Base-by-base conservation (phyloP, 2,329 filamentous ascomycete species). In the Chaetomiaceae sp. region DNA sequence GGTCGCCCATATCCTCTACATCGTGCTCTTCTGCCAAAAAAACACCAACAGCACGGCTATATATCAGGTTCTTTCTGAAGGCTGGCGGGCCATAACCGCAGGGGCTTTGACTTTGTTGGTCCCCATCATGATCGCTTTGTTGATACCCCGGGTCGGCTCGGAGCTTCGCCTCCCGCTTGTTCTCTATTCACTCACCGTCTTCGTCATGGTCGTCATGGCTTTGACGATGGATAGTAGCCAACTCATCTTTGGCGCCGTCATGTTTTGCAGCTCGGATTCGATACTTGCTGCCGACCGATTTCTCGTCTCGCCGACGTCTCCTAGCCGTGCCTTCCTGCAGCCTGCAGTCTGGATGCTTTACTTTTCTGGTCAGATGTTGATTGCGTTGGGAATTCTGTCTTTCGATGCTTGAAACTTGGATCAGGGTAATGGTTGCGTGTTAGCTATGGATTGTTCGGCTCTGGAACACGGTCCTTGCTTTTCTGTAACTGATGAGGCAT, bases 261-360 rank as follows among this genome's bases (percentile, higher is more conserved):
- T 69, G 30, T 71, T 71, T 51, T 61, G 66, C 10, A 48, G 59
- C 3, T 71, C 69, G 4, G 69, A 71, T 40, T 58, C 59, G 7
- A 62, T 71, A 8, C 59, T 71, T 3, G 64, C 68, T 0, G 56
- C 63, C 0, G 67, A 68, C 10, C 62, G 62, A 53, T 71, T 71
- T 51, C 49, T 71, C 2, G 49, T 70, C 9, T 32, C 61, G 9
- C 21, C 49, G 0, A 43, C 47, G 5, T 67, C 65, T n/a, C 20
- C 14, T 10, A 58, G 63, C 36, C 61, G 61, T 1, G 43, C 42
- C 2, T 65, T 60, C 62, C 68, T 71, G 66, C 66, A 66, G 47
- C 59, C 66, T 48, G 58, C 62, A 0, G 68, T 71, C 20, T 71
- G 69, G 69, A 37, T 61, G 1, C 53, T 71, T 14, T 71, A 71